Conservation (phyloP, 2,329 filamentous ascomycete genomes). For the Pestalotiopsis sp. region DNA sequence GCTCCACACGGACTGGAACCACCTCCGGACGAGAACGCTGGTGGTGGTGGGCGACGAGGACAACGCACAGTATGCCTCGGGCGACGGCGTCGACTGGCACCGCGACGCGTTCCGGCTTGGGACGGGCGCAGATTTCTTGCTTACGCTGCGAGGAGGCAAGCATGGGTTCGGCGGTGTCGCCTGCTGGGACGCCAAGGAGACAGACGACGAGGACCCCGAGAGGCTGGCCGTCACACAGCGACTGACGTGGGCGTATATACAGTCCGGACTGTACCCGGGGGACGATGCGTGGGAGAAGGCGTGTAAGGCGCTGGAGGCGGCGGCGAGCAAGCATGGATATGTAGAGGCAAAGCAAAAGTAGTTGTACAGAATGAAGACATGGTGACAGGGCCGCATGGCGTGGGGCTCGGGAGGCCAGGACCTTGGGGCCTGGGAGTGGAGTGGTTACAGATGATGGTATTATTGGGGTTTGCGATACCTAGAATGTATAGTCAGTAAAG, state of each 20-base stretch:
- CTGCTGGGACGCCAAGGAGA: constrained; percentile 39
- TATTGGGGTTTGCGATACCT: too few species aligned
- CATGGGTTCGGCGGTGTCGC: constrained; percentile 42
- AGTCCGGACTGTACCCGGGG: constrained; percentile 37
- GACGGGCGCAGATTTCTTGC: constrained; percentile 36
- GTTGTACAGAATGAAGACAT: neutral
- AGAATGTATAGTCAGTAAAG: too few species aligned
- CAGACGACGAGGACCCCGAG: constrained; percentile 37
- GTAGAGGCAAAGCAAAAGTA: neutral
- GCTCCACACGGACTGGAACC: constrained; percentile 34
- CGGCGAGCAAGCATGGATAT: neutral
- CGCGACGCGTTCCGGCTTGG: constrained; percentile 36
- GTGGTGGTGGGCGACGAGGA: constrained; percentile 43
- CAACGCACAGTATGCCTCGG: constrained; percentile 32
- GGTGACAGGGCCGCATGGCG: too few species aligned
- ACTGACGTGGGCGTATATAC: constrained; percentile 40
- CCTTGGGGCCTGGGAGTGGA: too few species aligned
- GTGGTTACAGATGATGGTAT: too few species aligned
- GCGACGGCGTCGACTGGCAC: constrained; percentile 40
- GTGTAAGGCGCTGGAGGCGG: constrained; percentile 26
- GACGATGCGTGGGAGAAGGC: constrained; percentile 34
- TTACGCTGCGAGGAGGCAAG: constrained; percentile 33
- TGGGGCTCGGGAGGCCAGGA: too few species aligned
- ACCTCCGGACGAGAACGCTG: constrained; percentile 38
- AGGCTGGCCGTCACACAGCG: constrained; percentile 35